Evolutionary conservation across 2,329 filamentous ascomycete species (phyloP), one percentile per base, ranked within the genome.

Genomic region (Colletotrichum sp.): DNA sequence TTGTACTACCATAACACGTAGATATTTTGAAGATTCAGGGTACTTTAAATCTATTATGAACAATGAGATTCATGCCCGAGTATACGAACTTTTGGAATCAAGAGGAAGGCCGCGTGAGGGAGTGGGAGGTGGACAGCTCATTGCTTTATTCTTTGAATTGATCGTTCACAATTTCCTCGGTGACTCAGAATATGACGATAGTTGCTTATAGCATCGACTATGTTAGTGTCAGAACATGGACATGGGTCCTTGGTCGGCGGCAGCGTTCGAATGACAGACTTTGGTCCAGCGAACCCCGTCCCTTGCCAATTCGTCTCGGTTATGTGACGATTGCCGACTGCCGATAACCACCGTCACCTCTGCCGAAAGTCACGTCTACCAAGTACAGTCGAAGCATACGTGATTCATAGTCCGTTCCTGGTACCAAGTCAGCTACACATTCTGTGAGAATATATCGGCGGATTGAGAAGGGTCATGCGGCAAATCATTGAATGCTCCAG

Each of bases 1-100:
- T 0, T 15, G 5, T 5, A 10, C 8, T 10, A 0, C 8, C 38
- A n/a, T n/a, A n/a, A 43, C 6, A n/a, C 6, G 5, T 1, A 10
- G 5, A 4, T 43, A 18, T 3, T 43, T 5, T 43, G 5, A 43
- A 43, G 8, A n/a, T 43, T 18, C 2, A 43, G 5, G 38, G 8
- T n/a, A 3, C 3, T 10, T 3, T 5, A 43, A 43, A n/a, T 38
- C 2, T 38, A 9, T 8, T 16, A 18, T 38, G 15, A 8, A 1
- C 15, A 38, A 38, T 38, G 36, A 38, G 16, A 38, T 18, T 38
- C 36, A 38, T 18, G 15, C 36, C 16, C 5, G 32, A 34, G 12
- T 34, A 34, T 34, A 32, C 10, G 1, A 3, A n/a, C 5, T 1
- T 6, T n/a, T n/a, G 38, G 3, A n/a, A 43, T 9, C 16, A 43